phyloP scores from a whole-genome alignment of 805 yeast species.

The Starmerella khaoyaiensis region DNA sequence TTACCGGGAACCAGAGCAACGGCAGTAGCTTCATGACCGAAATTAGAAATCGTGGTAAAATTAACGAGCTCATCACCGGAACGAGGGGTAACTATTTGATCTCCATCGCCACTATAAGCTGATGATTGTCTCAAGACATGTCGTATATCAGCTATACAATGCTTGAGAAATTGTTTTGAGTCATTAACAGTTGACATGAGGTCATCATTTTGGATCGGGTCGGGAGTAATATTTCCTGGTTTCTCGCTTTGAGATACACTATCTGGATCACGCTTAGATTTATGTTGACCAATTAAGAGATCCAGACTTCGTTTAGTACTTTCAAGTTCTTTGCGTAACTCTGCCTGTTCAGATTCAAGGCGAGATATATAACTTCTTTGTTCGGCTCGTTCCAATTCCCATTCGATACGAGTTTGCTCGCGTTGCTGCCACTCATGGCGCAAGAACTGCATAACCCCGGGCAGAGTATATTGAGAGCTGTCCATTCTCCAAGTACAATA shows the following conservation, averaged over 20 bases:
- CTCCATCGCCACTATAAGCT: slow-evolving; percentile 7
- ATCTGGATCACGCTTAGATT: background rate
- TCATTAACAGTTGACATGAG: slow-evolving; percentile 9
- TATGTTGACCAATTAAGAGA: slow-evolving; percentile 2
- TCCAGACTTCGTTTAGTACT: slow-evolving; percentile 10
- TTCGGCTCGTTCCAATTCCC: slow-evolving; percentile 50
- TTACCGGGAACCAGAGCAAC: slow-evolving; percentile 5
- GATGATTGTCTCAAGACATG: slow-evolving; percentile 15
- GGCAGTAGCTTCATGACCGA: slow-evolving; percentile 14
- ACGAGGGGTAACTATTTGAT: slow-evolving; percentile 3
- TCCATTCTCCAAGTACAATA: slow-evolving; percentile 10
- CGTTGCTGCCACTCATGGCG: slow-evolving; percentile 50
- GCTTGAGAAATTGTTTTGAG: slow-evolving; percentile 23
- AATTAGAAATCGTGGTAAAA: slow-evolving; percentile 19
- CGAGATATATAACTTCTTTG: slow-evolving; percentile 41
- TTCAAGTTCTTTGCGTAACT: slow-evolving; percentile 21
- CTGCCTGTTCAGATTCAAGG: slow-evolving; percentile 42
- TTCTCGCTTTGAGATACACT: background rate
- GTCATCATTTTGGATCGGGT: slow-evolving; percentile 13
- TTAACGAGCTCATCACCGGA: background rate
- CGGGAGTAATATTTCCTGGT: background rate
- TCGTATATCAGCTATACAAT: slow-evolving; percentile 28
- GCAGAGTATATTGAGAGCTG: slow-evolving; percentile 27
- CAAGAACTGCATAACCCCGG: slow-evolving; percentile 50
- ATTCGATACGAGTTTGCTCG: slow-evolving; percentile 46